Percentiles rank a stretch among this genome's conserved stretches.
Evolutionary conservation across 768 basidiomycete species (phyloP).

Genomic region (Psilocybe cyanescens): DNA sequence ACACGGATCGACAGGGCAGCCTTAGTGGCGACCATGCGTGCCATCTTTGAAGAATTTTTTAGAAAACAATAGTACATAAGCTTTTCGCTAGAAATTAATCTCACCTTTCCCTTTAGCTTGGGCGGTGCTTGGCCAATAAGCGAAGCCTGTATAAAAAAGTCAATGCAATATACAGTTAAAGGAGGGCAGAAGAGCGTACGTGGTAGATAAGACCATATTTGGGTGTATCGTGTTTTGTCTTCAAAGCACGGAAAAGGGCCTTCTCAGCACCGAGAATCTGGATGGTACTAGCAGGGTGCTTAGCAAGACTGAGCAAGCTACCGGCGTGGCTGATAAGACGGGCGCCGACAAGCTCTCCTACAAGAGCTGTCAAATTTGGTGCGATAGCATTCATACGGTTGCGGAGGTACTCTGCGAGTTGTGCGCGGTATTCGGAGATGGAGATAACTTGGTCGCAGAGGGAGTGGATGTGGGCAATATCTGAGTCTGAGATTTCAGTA

Average conservation of each 20-base stretch:
- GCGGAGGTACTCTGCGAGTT: conserved; percentile 94
- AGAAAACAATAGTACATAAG: not conserved
- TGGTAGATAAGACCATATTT: conserved; percentile 99
- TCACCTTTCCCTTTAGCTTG: conserved; percentile 91
- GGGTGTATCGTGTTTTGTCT: conserved; percentile 99
- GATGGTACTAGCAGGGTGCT: conserved; percentile 97
- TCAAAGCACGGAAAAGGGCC: conserved; percentile 95
- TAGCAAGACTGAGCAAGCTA: conserved; percentile 91
- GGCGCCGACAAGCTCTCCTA: conserved; percentile 93
- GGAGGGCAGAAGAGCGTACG: conserved; percentile 45
- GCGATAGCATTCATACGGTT: conserved; percentile 99
- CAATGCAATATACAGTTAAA: not conserved
- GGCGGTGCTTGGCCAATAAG: conserved; percentile 97
- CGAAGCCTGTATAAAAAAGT: conserved; percentile 63
- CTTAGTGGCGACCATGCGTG: conserved; percentile 99
- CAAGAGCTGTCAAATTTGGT: conserved; percentile 91
- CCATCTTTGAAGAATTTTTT: conserved; percentile 65
- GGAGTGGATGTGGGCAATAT: conserved; percentile 95
- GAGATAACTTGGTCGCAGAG: conserved; percentile 98
- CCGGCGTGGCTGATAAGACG: conserved; percentile 95
- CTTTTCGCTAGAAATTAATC: conserved; percentile 35
- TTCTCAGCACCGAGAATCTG: conserved; percentile 99
- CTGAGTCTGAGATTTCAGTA: conserved; percentile 96
- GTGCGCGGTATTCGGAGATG: conserved; percentile 92
- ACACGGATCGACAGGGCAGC: conserved; percentile 96